Evolutionary conservation across 2,329 filamentous ascomycete genomes (phyloP).

Genomic region (Parastagonospora avenae): DNA sequence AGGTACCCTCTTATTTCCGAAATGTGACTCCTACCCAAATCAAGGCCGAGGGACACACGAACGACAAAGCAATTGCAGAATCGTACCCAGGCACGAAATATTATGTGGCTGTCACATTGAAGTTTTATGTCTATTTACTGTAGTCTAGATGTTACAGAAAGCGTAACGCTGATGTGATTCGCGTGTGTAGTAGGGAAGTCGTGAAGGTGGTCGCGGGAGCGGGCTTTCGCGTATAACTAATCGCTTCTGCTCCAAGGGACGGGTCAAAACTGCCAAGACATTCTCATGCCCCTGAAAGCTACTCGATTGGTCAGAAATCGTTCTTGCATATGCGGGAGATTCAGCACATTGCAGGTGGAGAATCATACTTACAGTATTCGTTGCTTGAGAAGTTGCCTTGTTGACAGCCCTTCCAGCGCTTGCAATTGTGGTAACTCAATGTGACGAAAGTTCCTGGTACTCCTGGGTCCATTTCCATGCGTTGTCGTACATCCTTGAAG

Average conservation of each 20-base stretch:
- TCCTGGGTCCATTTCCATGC: constrained; percentile 7
- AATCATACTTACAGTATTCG: constrained; percentile 12
- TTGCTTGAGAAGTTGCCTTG: constrained; percentile 14
- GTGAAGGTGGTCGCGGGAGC: constrained; percentile 23
- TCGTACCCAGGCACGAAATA: too few relatives aligned
- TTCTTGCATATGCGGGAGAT: constrained; percentile 2
- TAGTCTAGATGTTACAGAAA: not conserved
- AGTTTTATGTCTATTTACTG: not conserved
- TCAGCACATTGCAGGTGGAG: constrained; percentile 13
- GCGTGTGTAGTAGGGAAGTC: constrained; percentile 11
- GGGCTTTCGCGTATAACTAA: constrained; percentile 22
- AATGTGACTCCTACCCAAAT: not conserved
- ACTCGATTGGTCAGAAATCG: constrained; percentile 21
- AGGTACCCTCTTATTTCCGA: not conserved
- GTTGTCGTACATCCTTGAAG: constrained; percentile 8
- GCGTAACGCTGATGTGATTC: constrained; percentile 22
- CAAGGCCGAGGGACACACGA: too few relatives aligned
- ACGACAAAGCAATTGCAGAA: too few relatives aligned
- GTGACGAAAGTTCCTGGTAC: constrained; percentile 9
- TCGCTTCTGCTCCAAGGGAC: constrained; percentile 18
- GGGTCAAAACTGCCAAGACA: constrained; percentile 23
- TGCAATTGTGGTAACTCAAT: constrained; percentile 19
- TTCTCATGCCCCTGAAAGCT: not conserved
- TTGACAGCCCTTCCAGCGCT: constrained; percentile 23
- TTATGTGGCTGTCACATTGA: not conserved